Conservation (phyloP, 768 basidiomycete genomes). For the Mycena capillaripes region DNA sequence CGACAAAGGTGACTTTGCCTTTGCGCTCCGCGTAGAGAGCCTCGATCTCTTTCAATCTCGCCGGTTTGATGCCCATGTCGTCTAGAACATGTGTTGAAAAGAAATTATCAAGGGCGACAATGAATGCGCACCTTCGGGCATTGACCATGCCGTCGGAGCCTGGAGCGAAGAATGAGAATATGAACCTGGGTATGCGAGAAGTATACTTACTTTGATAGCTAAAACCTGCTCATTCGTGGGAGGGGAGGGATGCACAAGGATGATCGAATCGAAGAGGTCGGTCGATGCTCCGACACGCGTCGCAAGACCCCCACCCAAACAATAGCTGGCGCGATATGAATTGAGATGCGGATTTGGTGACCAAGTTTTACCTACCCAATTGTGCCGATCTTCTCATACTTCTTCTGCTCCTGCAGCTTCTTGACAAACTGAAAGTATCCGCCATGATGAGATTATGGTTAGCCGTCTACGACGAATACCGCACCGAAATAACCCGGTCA, state of each 20-base stretch:
- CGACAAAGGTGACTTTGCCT: constrained; percentile 51
- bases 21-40: constrained; percentile 53
- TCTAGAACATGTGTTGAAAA: background rate
- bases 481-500: constrained; percentile 48
- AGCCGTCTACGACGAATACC: constrained; percentile 5
- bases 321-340: constrained; percentile 2
- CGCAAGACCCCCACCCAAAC: constrained; percentile 26
- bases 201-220: constrained; percentile 24
- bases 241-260: constrained; percentile 26
- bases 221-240: constrained; percentile 17
- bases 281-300: constrained; percentile 2
- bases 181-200: background rate
- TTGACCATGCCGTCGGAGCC: constrained; percentile 34
- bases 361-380: constrained; percentile 51
- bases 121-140: constrained; percentile 12
- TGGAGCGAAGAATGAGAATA: background rate
- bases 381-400: constrained; percentile 58
- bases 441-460: background rate
- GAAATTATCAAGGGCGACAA: background rate
- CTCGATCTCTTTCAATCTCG: constrained; percentile 45
- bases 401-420: constrained; percentile 52
- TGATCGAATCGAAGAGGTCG: constrained; percentile 27
- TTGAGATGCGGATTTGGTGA: background rate
- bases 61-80: constrained; percentile 20
- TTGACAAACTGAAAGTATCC: constrained; percentile 49